A percentile compares a stretch with the other conserved stretches of the same genome.
These are phyloP conservation scores for Scenedesmus sp. DNA, from an alignment of 163 green algal species.

Conservation along the genomic window DNA sequence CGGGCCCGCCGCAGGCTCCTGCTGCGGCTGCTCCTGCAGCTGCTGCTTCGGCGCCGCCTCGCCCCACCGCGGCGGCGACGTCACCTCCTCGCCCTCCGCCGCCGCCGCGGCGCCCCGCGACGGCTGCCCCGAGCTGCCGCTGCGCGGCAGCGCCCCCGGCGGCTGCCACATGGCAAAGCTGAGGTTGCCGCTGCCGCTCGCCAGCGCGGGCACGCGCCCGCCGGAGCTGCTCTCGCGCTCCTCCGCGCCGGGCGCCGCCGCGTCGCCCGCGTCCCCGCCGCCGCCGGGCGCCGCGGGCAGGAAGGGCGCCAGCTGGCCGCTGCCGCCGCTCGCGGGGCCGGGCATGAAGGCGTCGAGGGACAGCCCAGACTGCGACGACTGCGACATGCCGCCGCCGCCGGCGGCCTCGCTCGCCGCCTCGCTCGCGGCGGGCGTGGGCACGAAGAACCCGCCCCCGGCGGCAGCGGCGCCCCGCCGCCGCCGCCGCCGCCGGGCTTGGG, in stretches of 20 bases:
- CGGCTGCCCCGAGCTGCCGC: neutral
- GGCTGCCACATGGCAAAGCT: too few relatives aligned
- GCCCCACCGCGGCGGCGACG: too few relatives aligned
- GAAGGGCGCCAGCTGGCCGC: neutral
- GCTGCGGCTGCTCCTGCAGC: neutral
- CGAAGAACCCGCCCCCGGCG: neutral
- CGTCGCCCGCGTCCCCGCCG: neutral
- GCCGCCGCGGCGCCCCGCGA: too few relatives aligned
- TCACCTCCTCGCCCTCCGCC: too few relatives aligned
- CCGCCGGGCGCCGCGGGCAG: neutral
- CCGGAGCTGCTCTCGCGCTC: too few relatives aligned
- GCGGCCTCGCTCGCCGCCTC: slow-evolving; percentile 4
- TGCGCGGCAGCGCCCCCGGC: neutral
- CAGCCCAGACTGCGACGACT: slow-evolving; percentile 19
- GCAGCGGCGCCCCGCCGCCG: neutral
- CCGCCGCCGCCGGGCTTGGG: neutral
- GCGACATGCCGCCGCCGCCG: slow-evolving; percentile 18
- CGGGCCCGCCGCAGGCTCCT: neutral
- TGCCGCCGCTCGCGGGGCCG: neutral
- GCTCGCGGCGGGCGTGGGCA: slow-evolving; percentile 22
- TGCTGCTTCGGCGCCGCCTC: neutral
- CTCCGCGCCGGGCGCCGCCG: too few relatives aligned
- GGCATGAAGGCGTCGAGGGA: slow-evolving; percentile 12
- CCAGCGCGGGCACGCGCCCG: too few relatives aligned
- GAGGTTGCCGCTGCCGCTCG: too few relatives aligned